Base-by-base conservation (phyloP, 768 basidiomycete genomes). In the Termitomyces sp. region DNA sequence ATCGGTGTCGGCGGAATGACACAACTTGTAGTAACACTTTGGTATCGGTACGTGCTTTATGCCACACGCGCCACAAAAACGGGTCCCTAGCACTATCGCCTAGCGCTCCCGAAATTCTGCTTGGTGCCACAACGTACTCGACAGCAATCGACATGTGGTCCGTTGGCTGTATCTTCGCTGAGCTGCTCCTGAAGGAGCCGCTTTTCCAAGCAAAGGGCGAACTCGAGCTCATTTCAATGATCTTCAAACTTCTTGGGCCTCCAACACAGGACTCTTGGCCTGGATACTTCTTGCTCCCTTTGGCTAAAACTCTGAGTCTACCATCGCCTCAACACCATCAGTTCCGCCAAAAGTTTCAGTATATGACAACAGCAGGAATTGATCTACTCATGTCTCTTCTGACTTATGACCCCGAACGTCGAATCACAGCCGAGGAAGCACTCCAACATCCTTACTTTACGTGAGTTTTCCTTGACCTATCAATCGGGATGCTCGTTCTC, bases 131-230 rank as follows among this genome's bases (percentile, higher is more conserved):
- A 60, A 92, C 89, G 40, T 99, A 99, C 73, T 91, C 94, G 14
- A 99, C 96, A 20, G 89, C 96, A 0, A 86, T 99, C 60, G 97
- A 99, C 72, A 86, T 98, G 84, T 99, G 97, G 97, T 96, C 94
- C 53, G 94, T 97, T 10, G 97, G 97, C 8, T 99, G 97, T 79
- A 98, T 99, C 66, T 98, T 98, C 69, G 96, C 92, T 14, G 97
- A 99, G 73, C 80, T 99, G 52, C 85, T 99, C 68, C 80, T 96
- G 66, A 95, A 95, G 65, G 94, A 97, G 73, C 94, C 97, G 3
- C 79, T 98, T n/a, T 94, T 98, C 72, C 96, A 96, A 75, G 95
- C 96, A n/a, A 90, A 96, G 69, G 88, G 88, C 43, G 97, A 99
- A 72, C 79, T 96, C 14, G 96, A 99, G 69, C 86, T 98, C 63